These are phyloP conservation scores for Cercospora janseana DNA, from an alignment of 2,329 filamentous ascomycete species.

Conservation along the genomic window DNA sequence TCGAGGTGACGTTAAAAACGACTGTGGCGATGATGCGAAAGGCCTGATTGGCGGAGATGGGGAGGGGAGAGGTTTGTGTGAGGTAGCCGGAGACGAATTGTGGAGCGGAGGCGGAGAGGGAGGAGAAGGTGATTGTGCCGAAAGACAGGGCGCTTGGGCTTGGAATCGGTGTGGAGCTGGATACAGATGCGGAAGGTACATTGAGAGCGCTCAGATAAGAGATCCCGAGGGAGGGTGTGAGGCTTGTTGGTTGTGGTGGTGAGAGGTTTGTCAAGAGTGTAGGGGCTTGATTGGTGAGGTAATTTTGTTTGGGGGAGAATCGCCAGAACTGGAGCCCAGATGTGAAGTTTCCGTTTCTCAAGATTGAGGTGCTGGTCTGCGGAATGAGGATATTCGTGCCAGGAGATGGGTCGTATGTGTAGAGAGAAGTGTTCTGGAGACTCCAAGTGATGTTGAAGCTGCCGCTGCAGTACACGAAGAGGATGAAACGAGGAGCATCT, in stretches of 20 bases:
- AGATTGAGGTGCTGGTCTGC: neutral
- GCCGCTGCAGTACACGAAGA: constrained; percentile 9
- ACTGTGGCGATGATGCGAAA: constrained; percentile 3
- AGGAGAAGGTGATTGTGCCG: neutral
- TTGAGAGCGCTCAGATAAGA: no score
- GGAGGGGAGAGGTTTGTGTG: neutral
- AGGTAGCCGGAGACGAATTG: constrained; percentile 2
- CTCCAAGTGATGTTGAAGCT: constrained; percentile 7
- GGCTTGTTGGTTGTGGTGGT: no score
- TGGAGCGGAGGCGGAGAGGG: neutral
- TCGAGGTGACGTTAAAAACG: constrained; percentile 2
- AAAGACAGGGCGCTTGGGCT: neutral
- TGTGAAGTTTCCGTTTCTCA: constrained; percentile 6
- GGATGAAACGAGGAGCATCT: constrained; percentile 1
- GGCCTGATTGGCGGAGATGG: neutral
- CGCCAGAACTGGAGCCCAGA: neutral
- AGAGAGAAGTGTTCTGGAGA: neutral
- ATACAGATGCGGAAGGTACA: neutral
- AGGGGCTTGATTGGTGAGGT: neutral
- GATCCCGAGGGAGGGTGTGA: no score
- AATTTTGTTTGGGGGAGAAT: neutral
- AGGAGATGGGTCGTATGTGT: neutral
- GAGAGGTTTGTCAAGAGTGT: neutral
- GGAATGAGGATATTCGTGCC: constrained; percentile 1
- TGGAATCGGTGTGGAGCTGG: neutral